Evolutionary conservation across 2,329 filamentous ascomycete genomes (phyloP), one percentile per base, ranked within the genome.

Genomic region (Thelonectria rubi): DNA sequence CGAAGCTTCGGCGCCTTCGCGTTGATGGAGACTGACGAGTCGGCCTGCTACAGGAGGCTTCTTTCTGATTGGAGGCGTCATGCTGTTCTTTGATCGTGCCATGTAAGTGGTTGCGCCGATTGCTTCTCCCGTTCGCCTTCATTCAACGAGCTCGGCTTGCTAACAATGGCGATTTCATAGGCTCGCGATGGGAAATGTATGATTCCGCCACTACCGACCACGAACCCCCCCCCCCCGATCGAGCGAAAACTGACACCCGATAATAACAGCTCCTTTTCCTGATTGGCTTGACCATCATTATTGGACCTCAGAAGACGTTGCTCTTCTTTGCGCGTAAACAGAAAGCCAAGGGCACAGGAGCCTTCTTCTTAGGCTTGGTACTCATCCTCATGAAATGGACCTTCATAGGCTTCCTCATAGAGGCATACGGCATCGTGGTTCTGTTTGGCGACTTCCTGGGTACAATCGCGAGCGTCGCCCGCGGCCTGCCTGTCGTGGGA

Each of bases 71-170:
- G 92, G 93, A 74, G 95, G 95, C 63, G 92, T 99, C 10, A 85
- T 99, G 79, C 87, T 99, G 80, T 98, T 99, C 82, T 99, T 99
- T 82, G 95, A 99, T 80, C 88, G 95, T 68, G 92, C 95, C 73
- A 94, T 98, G 92, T 94, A 82, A 74, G 89, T 83, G 10, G 21
- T 15, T 18, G 32, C 48, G 18, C 59, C 52, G 39, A 48, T 48
- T 24, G 5, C 17, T 5, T 46, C 32, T 53, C 48, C 63, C 12
- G 30, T 18, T n/a, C n/a, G n/a, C 32, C 51, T 46, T 9, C n/a
- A 86, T 97, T 18, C 34, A 12, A 24, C 14, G n/a, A 17, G 20
- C 24, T 18, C 82, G 97, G 97, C 81, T 94, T 97, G 80, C 88
- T 94, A 67, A 91, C 94, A 73, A 93, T 97, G 91, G 93, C 73